Percentiles rank a stretch among this genome's conserved stretches.
Conservation (phyloP, 2,329 filamentous ascomycete genomes). For the Phoma sp. region DNA sequence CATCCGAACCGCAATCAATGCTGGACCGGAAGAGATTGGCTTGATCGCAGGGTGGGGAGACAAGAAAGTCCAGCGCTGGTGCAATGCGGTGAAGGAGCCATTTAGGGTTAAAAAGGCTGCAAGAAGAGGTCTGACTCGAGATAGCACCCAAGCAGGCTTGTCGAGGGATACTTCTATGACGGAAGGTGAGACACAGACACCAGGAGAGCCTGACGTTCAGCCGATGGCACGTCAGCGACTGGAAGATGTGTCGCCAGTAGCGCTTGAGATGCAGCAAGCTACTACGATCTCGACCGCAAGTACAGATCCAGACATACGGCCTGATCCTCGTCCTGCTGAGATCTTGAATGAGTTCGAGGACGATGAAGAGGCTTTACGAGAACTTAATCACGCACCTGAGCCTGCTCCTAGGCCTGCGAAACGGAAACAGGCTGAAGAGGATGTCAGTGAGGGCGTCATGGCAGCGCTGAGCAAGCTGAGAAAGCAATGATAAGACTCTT, state of each 20-base stretch:
- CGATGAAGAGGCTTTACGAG: constrained; percentile 57
- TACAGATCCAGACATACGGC: constrained; percentile 48
- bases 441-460: constrained; percentile 65
- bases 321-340: constrained; percentile 46
- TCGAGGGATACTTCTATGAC: constrained; percentile 37
- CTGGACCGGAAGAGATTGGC: constrained; percentile 82
- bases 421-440: constrained; percentile 51
- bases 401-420: constrained; percentile 33
- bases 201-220: constrained; percentile 22
- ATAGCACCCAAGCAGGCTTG: constrained; percentile 35
- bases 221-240: constrained; percentile 39
- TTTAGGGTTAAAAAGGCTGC: constrained; percentile 78
- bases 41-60: constrained; percentile 93
- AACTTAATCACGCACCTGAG: constrained; percentile 32
- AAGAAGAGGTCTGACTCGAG: constrained; percentile 57
- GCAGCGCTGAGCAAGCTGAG: constrained; percentile 65
- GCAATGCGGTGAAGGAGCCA: constrained; percentile 79
- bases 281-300: constrained; percentile 21
- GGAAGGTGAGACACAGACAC: constrained; percentile 29
- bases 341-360: constrained; percentile 40
- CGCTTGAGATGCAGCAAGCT: constrained; percentile 31
- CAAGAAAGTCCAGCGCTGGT: constrained; percentile 91
- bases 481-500: constrained; percentile 30
- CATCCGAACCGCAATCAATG: constrained; percentile 85
- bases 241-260: constrained; percentile 42